Evolutionary conservation across 1,139 yeast genomes (phyloP).

Genomic region (Pichia sp.): DNA sequence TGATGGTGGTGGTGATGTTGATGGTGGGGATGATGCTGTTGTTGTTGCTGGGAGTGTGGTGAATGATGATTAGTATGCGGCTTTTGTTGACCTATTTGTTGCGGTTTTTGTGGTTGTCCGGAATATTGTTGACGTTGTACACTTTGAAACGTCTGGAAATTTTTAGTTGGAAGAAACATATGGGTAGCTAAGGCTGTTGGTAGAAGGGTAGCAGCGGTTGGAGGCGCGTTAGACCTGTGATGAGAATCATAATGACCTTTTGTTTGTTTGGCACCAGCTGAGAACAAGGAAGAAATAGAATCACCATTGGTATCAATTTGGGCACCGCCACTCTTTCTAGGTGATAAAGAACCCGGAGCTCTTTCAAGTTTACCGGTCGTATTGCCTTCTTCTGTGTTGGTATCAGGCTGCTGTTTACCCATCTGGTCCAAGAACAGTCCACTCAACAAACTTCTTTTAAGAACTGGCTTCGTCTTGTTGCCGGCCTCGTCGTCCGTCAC

Average conservation of each 20-base stretch:
- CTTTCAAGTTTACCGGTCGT: neutral
- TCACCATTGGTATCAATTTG: neutral
- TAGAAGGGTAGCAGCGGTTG: constrained; percentile 46
- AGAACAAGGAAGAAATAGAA: neutral
- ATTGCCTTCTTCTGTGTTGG: neutral
- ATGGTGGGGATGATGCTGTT: neutral
- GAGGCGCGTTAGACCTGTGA: constrained; percentile 49
- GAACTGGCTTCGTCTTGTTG: constrained; percentile 28
- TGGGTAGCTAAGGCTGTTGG: constrained; percentile 53
- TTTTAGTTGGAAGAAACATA: constrained; percentile 47
- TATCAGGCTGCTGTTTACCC: constrained; percentile 20
- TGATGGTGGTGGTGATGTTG: constrained; percentile 1
- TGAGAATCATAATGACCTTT: constrained; percentile 27
- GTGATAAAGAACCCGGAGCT: neutral
- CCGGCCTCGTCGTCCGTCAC: constrained; percentile 22
- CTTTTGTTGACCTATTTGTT: neutral
- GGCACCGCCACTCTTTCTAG: neutral
- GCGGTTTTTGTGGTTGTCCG: neutral
- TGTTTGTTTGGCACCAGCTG: neutral
- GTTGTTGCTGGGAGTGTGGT: neutral
- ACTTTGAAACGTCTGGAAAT: constrained; percentile 14
- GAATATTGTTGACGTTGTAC: constrained; percentile 12
- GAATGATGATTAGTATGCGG: neutral
- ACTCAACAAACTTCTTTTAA: constrained; percentile 63
- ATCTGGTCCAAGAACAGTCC: constrained; percentile 62